Percentiles rank a stretch among this genome's conserved stretches.
These are phyloP conservation scores for Delonix regia DNA, from an alignment of 306 rosid species.

Conservation along the genomic window DNA sequence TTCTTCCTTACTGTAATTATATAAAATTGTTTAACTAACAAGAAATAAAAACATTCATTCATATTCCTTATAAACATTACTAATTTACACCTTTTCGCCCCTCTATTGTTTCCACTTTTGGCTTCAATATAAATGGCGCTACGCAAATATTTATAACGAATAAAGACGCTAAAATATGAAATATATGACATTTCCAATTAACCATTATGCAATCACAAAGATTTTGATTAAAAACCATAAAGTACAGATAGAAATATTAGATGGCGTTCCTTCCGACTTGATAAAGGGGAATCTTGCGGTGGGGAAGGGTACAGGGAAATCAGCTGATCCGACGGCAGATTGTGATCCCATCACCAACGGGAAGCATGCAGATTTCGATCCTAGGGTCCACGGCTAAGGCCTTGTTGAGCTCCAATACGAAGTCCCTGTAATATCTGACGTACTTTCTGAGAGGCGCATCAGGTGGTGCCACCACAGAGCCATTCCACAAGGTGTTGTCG, in stretches of 20 bases:
- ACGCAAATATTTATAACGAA: no score
- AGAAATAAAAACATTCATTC: no score
- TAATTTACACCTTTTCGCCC: neutral
- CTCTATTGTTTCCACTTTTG: neutral
- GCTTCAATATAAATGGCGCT: neutral
- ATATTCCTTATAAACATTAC: neutral
- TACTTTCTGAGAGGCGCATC: slow-evolving; percentile 88
- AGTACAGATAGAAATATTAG: neutral
- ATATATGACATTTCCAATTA: neutral
- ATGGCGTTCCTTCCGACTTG: accelerated
- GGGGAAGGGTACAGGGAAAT: neutral
- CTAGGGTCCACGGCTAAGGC: slow-evolving; percentile 85
- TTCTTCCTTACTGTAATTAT: no score
- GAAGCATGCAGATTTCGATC: slow-evolving; percentile 88
- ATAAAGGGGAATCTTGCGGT: neutral
- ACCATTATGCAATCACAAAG: neutral
- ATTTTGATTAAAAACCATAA: neutral
- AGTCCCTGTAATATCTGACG: slow-evolving; percentile 85
- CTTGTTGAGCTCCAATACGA: slow-evolving; percentile 85
- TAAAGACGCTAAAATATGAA: neutral
- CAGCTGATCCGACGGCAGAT: slow-evolving; percentile 78
- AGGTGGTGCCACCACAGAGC: slow-evolving; percentile 88
- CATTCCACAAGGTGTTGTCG: slow-evolving; percentile 94
- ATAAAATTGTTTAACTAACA: no score
- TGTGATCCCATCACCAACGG: slow-evolving; percentile 90